A percentile compares a stretch with the other conserved stretches of the same genome.
Conservation (phyloP, 2,329 filamentous ascomycete genomes). For the Thelonectria rubi region DNA sequence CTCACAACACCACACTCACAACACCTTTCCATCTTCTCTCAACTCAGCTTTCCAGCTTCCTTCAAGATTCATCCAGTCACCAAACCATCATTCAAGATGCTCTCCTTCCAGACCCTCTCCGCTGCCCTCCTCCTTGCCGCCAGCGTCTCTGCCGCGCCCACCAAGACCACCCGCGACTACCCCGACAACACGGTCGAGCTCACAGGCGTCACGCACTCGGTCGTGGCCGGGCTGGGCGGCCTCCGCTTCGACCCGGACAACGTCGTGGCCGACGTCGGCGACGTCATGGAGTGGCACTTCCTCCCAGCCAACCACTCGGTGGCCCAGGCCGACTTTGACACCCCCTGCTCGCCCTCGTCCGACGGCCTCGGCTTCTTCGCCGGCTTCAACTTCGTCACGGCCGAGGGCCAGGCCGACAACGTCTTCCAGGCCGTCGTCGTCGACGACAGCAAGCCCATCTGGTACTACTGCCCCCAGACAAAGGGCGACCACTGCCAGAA, state of each 20-base stretch:
- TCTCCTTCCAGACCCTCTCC: constrained; percentile 43
- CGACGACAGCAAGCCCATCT: constrained; percentile 53
- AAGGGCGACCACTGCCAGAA: constrained; percentile 56
- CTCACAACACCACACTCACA: background rate
- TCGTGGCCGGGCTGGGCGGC: constrained; percentile 55
- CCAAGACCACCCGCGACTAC: constrained; percentile 39
- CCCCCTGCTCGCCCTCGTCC: constrained; percentile 53
- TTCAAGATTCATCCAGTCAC: background rate
- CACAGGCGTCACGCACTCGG: constrained; percentile 55
- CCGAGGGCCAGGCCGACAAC: constrained; percentile 48
- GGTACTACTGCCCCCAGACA: constrained; percentile 57
- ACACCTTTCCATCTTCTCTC: constrained; percentile 1
- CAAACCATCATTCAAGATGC: constrained; percentile 41
- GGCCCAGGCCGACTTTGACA: constrained; percentile 52
- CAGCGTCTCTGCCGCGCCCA: constrained; percentile 46
- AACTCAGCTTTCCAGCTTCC: constrained; percentile 12
- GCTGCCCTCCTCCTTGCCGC: constrained; percentile 43
- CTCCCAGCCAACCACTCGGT: constrained; percentile 62
- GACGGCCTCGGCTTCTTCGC: constrained; percentile 54
- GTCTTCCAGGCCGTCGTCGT: constrained; percentile 57
- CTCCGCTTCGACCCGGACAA: constrained; percentile 61
- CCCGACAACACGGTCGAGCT: constrained; percentile 47
- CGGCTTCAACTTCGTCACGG: constrained; percentile 54
- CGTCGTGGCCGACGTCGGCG: constrained; percentile 58
- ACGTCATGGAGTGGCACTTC: constrained; percentile 65